Evolutionary conservation across 2,329 filamentous ascomycete species (phyloP).

Genomic region (Neonectria coccinea): DNA sequence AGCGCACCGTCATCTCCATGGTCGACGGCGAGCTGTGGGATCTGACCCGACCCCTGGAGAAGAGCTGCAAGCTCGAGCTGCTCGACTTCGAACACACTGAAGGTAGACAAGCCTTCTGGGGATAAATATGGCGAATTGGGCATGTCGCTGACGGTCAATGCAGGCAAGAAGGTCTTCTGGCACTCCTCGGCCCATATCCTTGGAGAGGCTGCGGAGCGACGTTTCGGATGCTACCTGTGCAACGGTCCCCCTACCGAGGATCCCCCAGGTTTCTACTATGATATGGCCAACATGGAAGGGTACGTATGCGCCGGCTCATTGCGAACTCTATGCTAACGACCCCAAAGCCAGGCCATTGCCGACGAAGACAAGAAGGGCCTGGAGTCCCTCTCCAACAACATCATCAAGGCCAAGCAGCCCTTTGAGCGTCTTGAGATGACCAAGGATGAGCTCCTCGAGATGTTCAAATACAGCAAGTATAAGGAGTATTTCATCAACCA

Average conservation of each 20-base stretch:
- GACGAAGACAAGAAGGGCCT: constrained; percentile 87
- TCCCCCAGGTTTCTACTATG: constrained; percentile 87
- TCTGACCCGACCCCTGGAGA: constrained; percentile 88
- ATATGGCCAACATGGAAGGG: constrained; percentile 77
- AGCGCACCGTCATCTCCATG: constrained; percentile 87
- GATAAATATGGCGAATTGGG: background rate
- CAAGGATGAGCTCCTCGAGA: constrained; percentile 91
- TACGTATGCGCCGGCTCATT: constrained; percentile 31
- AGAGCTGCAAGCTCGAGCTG: constrained; percentile 85
- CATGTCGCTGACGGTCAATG: constrained; percentile 8
- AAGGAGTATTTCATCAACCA: constrained; percentile 93
- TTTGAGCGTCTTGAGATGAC: constrained; percentile 91
- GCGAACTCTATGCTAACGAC: constrained; percentile 33
- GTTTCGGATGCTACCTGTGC: constrained; percentile 91
- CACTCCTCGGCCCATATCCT: constrained; percentile 95
- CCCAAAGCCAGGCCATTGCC: constrained; percentile 76
- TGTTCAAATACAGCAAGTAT: constrained; percentile 98
- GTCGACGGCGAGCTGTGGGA: constrained; percentile 93
- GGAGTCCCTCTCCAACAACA: constrained; percentile 81
- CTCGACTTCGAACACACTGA: constrained; percentile 77
- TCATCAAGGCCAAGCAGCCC: constrained; percentile 96
- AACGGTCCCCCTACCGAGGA: constrained; percentile 93
- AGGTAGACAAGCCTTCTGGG: constrained; percentile 39
- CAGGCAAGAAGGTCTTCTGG: constrained; percentile 95
- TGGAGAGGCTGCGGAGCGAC: constrained; percentile 91